Conservation (phyloP, 1,284 basidiomycete genomes). For the Naganishia albida region DNA sequence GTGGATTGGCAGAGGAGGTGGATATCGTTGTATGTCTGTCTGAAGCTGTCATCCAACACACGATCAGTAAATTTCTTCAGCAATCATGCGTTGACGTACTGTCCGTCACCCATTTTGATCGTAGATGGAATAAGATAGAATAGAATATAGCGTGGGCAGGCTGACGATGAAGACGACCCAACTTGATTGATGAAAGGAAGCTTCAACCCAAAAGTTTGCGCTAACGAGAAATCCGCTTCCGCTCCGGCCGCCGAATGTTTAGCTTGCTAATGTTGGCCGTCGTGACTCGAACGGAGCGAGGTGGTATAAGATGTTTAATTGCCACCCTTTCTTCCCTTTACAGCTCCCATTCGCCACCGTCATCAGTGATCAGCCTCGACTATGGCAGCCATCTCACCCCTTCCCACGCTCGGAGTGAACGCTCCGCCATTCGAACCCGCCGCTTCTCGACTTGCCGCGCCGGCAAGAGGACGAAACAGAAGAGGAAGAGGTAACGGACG, state of each 20-base stretch:
- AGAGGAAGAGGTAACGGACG: slow-evolving; percentile 15
- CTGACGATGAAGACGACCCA: neutral
- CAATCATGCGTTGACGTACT: slow-evolving; percentile 9
- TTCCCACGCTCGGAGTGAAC: neutral
- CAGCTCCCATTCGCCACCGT: too few relatives aligned
- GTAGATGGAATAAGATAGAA: neutral
- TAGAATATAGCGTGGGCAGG: neutral
- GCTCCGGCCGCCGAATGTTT: neutral
- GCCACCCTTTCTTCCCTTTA: neutral
- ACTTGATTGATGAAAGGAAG: too few relatives aligned
- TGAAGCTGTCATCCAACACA: slow-evolving; percentile 33
- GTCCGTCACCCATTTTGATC: slow-evolving; percentile 32
- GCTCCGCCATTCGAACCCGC: neutral
- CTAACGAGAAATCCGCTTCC: neutral
- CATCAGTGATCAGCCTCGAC: neutral
- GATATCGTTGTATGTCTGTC: slow-evolving; percentile 54
- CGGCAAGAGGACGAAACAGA: neutral
- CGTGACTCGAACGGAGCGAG: neutral
- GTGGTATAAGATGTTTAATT: neutral
- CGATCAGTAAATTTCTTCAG: too few relatives aligned
- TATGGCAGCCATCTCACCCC: slow-evolving; percentile 11
- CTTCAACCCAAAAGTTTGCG: neutral
- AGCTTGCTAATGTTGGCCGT: neutral
- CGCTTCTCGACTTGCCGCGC: neutral
- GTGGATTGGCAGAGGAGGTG: slow-evolving; percentile 51